Evolutionary conservation across 306 rosid species (phyloP).

Genomic region (Geum urbanum): DNA sequence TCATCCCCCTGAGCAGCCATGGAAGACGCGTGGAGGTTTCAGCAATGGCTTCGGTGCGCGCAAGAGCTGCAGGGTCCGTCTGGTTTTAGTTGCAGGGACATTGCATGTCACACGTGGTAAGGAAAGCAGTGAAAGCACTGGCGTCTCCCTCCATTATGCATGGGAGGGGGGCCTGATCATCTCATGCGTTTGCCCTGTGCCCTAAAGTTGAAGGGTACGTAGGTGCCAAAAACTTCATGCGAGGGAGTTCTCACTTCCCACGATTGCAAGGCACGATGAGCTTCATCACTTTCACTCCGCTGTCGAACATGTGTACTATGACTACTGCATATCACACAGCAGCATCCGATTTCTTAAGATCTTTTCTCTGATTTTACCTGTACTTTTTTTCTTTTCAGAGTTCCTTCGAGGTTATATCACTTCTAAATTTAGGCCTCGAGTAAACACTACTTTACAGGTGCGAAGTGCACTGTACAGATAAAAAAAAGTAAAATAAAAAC

Average conservation of each 20-base stretch:
- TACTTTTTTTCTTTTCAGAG: background rate
- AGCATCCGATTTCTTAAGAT: background rate
- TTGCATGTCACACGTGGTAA: constrained; percentile 10
- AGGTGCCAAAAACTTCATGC: constrained; percentile 3
- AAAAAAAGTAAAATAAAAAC: too few species aligned
- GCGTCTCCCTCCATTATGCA: background rate
- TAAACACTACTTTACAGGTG: too few species aligned
- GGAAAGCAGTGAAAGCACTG: background rate
- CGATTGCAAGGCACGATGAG: background rate
- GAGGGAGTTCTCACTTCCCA: background rate
- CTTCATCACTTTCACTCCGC: background rate
- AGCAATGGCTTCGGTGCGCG: constrained; percentile 14
- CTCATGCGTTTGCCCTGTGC: background rate
- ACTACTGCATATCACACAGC: background rate
- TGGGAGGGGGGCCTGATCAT: constrained; percentile 4
- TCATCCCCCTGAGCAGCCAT: background rate
- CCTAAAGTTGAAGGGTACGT: background rate
- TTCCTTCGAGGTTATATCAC: too few species aligned
- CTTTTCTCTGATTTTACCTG: background rate
- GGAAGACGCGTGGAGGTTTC: background rate
- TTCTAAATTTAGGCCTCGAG: too few species aligned
- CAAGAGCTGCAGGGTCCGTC: background rate
- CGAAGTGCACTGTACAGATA: too few species aligned
- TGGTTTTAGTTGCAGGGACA: background rate
- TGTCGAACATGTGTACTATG: background rate